A percentile compares a stretch with the other conserved stretches of the same genome.
These are phyloP conservation scores for Talaromyces liani DNA, from an alignment of 495 filamentous ascomycete species.

Conservation along the genomic window DNA sequence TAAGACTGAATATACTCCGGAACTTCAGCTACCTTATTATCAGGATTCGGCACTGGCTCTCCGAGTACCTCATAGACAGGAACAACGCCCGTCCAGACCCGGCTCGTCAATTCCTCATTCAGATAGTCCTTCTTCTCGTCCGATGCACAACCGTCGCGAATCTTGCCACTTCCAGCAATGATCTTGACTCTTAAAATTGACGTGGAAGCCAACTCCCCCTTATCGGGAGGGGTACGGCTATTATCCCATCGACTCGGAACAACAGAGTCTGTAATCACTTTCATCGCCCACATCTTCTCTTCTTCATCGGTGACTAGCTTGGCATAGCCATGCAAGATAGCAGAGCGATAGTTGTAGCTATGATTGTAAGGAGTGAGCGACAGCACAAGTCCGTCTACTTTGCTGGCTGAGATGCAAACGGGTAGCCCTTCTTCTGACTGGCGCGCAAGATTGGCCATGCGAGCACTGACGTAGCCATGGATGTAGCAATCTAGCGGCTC, in stretches of 20 bases:
- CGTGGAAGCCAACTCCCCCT: conserved; percentile 71
- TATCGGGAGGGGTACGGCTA: conserved; percentile 63
- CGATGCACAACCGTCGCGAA: conserved; percentile 57
- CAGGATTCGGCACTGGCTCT: conserved; percentile 56
- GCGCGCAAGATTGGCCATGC: conserved; percentile 65
- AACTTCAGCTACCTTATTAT: conserved; percentile 50
- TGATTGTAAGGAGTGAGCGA: conserved; percentile 72
- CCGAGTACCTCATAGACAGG: conserved; percentile 62
- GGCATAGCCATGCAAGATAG: conserved; percentile 70
- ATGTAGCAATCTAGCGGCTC: conserved; percentile 75
- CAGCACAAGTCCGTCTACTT: conserved; percentile 68
- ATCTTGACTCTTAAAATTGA: conserved; percentile 65
- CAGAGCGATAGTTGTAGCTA: conserved; percentile 86
- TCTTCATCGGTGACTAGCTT: conserved; percentile 53
- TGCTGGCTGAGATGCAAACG: conserved; percentile 59
- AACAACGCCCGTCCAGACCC: conserved; percentile 80
- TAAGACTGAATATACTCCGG: conserved; percentile 60
- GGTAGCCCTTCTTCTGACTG: conserved; percentile 47
- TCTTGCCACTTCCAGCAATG: conserved; percentile 69
- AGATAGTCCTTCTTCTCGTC: conserved; percentile 66
- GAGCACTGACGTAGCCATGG: conserved; percentile 79
- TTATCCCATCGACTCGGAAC: conserved; percentile 61
- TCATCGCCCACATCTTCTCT: conserved; percentile 81
- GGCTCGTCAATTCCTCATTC: conserved; percentile 48
- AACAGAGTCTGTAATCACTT: conserved; percentile 70